phyloP scores from a whole-genome alignment of 805 yeast species.

The Saccharomycopsis oosterbeekiorum region DNA sequence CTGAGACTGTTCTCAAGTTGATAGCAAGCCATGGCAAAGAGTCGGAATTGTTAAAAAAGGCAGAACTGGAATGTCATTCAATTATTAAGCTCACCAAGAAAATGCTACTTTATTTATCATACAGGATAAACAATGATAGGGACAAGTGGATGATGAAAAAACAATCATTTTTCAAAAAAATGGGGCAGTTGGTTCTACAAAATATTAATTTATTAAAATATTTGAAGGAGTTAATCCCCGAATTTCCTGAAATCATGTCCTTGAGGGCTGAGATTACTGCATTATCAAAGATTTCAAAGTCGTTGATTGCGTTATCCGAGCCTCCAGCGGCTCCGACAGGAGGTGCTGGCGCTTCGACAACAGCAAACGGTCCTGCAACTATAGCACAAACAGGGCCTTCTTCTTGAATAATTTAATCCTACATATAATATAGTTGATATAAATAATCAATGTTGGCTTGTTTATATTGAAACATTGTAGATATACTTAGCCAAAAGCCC shows the following conservation, averaged over 20 bases:
- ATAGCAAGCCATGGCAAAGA: neutral
- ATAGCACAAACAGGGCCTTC: neutral
- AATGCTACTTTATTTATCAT: neutral
- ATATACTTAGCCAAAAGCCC: too few species aligned
- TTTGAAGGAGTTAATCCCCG: conserved; percentile 6
- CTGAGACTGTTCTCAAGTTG: neutral
- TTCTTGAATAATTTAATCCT: neutral
- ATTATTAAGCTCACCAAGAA: neutral
- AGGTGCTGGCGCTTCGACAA: neutral
- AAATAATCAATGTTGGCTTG: too few species aligned
- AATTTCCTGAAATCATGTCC: conserved; percentile 6
- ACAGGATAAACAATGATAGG: neutral
- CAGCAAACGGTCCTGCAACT: neutral
- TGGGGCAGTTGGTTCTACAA: conserved; percentile 4
- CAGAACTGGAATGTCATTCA: neutral
- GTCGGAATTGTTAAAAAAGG: neutral
- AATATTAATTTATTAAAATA: conserved; percentile 4
- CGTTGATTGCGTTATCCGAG: conserved; percentile 5
- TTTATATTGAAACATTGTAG: too few species aligned
- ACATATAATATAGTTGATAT: too few species aligned
- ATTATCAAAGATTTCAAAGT: conserved; percentile 10
- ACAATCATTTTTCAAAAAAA: conserved; percentile 4
- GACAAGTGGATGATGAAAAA: conserved; percentile 1
- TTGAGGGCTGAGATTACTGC: conserved; percentile 11
- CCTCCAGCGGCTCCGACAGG: neutral